Conservation (phyloP, 1,284 basidiomycete species). For the Lignosus rhinocerotis region DNA sequence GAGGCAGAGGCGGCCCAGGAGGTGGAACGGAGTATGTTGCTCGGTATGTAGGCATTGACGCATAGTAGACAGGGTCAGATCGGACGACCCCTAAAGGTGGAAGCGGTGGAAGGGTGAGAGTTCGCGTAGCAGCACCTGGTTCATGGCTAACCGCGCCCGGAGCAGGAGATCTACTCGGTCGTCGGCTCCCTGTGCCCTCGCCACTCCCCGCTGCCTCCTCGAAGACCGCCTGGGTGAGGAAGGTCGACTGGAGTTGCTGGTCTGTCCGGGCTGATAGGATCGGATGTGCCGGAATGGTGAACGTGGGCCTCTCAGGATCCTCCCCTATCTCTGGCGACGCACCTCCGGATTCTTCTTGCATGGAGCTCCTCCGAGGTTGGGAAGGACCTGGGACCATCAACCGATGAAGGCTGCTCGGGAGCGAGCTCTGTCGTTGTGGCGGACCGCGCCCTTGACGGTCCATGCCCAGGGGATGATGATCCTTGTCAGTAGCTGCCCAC, state of each 20-base stretch:
- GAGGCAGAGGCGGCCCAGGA: conserved; percentile 18
- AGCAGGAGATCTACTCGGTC: conserved; percentile 12
- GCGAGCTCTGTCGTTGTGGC: conserved; percentile 41
- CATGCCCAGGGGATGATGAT: conserved; percentile 13
- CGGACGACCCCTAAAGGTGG: conserved; percentile 8
- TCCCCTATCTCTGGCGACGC: conserved; percentile 7
- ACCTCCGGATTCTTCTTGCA: conserved; percentile 9
- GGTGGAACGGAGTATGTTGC: conserved; percentile 5
- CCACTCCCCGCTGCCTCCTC: conserved; percentile 4
- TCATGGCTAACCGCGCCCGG: conserved; percentile 1
- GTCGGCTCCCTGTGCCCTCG: conserved; percentile 3
- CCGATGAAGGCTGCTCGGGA: conserved; percentile 42
- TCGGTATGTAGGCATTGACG: conserved; percentile 6
- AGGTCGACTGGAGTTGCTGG: conserved; percentile 13
- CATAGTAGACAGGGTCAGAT: conserved; percentile 19
- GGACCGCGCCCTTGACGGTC: conserved; percentile 19
- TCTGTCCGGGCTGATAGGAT: conserved; percentile 11
- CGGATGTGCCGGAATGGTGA: conserved; percentile 1
- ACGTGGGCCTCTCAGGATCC: conserved; percentile 7
- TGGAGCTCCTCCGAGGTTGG: conserved; percentile 29
- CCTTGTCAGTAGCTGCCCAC: conserved; percentile 7
- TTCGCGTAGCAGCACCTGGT: conserved; percentile 1
- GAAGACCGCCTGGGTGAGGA: conserved; percentile 20
- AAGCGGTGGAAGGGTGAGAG: conserved; percentile 11
- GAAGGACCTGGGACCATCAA: conserved; percentile 33